Evolutionary conservation across 768 basidiomycete genomes (phyloP), one percentile per base, ranked within the genome.

Genomic region (Amyloporia xantha): DNA sequence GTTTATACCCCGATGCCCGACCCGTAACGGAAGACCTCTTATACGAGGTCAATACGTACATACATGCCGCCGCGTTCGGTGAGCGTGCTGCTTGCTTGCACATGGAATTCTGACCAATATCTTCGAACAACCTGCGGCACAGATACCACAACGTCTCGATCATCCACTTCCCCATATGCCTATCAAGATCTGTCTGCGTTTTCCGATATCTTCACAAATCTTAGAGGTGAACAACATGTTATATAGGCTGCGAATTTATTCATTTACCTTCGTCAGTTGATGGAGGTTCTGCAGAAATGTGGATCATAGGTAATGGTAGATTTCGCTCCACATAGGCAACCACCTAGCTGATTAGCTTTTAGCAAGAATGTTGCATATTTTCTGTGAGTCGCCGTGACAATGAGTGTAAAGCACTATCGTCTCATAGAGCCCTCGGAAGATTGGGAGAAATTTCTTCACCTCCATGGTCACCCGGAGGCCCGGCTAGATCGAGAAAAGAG

Each of bases 391-490:
- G 30, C 30, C 9, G 30, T 33, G 7, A 15, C 30, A 7, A 33
- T 33, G 9, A 7, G 9, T 7, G 30, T 33, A 7, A 7, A 15
- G 15, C 30, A 33, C 15, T 15, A 33, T 7, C 30, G 6, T 6
- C 7, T 45, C n/a, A n/a, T n/a, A n/a, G n/a, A n/a, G n/a, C n/a
- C n/a, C n/a, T n/a, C n/a, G n/a, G n/a, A n/a, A 74, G 73, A 58
- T 33, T 33, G 48, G n/a, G 64, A 65, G 20, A 58, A 62, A 23
- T 74, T 74, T 44, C 37, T 70, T 13, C 70, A 77, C 44, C 73
- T 68, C 37, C 51, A 74, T 13, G 76, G 74, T 4, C 69, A 75
- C 51, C 60, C 66, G 1, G 67, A 68, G 35, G 72, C 71, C 5
- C 72, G 76, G 9, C 62, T 78, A 1, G 56, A 64, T 24, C 59